Percentiles rank a stretch among this genome's conserved stretches.
Conservation (phyloP, 164 flowering plant genomes). For the Stephania yunnanensis region DNA sequence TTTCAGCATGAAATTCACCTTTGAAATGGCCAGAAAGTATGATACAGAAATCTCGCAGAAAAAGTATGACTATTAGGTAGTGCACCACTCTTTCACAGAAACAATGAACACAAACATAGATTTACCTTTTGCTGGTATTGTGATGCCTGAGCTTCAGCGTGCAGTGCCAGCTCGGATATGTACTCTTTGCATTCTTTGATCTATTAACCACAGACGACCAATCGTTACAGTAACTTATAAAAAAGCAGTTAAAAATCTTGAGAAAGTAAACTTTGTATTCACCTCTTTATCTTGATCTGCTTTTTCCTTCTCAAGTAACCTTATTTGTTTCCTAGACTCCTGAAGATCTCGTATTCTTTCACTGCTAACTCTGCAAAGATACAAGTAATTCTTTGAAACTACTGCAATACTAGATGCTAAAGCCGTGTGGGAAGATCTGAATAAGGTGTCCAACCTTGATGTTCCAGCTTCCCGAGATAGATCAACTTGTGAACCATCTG, state of each 20-base stretch:
- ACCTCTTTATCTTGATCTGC: slow-evolving; percentile 60
- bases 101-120: not conserved
- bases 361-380: slow-evolving; percentile 33
- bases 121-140: slow-evolving; percentile 80
- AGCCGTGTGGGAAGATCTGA: slow-evolving; percentile 1
- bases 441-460: slow-evolving; percentile 37
- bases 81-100: not conserved
- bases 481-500: slow-evolving; percentile 20
- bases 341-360: slow-evolving; percentile 31
- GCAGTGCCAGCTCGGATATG: slow-evolving; percentile 71
- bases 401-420: not conserved
- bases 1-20: not conserved
- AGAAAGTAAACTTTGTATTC: not conserved
- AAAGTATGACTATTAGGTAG: not conserved
- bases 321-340: slow-evolving; percentile 37
- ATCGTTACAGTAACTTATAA: slow-evolving; percentile 5
- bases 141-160: slow-evolving; percentile 84
- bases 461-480: slow-evolving; percentile 24
- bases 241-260: slow-evolving; percentile 1
- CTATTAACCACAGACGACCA: slow-evolving; percentile 27
- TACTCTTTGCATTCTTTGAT: slow-evolving; percentile 60
- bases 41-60: not conserved
- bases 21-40: not conserved
- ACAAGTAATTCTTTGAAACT: not conserved
- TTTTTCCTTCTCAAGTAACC: slow-evolving; percentile 52